phyloP scores from a whole-genome alignment of 1,284 basidiomycete genomes.

The Cryptococcus sp. region DNA sequence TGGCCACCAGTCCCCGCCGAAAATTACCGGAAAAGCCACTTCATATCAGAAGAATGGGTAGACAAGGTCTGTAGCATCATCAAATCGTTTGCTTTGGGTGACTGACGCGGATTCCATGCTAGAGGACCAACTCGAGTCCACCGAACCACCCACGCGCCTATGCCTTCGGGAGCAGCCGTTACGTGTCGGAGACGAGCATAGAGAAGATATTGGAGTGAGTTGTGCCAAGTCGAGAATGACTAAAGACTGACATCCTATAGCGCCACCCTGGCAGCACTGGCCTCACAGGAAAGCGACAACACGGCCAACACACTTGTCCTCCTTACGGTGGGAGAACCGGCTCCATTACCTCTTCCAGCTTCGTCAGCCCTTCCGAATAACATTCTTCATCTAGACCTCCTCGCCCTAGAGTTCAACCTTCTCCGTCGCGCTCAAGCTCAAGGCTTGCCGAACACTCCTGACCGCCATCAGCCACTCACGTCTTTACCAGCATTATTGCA shows the following conservation, averaged over 20 bases:
- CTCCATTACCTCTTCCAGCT: slow-evolving; percentile 33
- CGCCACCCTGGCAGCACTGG: slow-evolving; percentile 68
- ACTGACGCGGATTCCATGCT: neutral
- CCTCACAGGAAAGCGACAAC: slow-evolving; percentile 75
- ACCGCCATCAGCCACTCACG: slow-evolving; percentile 39
- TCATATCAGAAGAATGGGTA: slow-evolving; percentile 73
- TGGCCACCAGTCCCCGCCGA: slow-evolving; percentile 79
- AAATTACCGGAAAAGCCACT: slow-evolving; percentile 82
- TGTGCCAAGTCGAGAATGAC: too few relatives aligned
- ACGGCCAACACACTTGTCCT: slow-evolving; percentile 71
- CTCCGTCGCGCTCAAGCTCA: slow-evolving; percentile 43
- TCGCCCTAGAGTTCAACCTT: slow-evolving; percentile 45
- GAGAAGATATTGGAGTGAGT: slow-evolving; percentile 67
- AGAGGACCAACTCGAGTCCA: slow-evolving; percentile 48
- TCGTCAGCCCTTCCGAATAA: slow-evolving; percentile 66
- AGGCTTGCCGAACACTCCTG: slow-evolving; percentile 37
- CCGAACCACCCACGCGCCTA: slow-evolving; percentile 40
- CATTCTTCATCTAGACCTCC: slow-evolving; percentile 68
- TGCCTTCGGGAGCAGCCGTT: slow-evolving; percentile 73
- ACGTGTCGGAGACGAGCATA: slow-evolving; percentile 67
- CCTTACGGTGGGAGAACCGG: slow-evolving; percentile 64
- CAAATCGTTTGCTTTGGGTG: neutral
- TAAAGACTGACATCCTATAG: slow-evolving; percentile 20
- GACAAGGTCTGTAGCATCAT: slow-evolving; percentile 64
- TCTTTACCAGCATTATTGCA: slow-evolving; percentile 44